Conservation (phyloP, 345 rosid genomes). For the Abelmoschus esculentus region DNA sequence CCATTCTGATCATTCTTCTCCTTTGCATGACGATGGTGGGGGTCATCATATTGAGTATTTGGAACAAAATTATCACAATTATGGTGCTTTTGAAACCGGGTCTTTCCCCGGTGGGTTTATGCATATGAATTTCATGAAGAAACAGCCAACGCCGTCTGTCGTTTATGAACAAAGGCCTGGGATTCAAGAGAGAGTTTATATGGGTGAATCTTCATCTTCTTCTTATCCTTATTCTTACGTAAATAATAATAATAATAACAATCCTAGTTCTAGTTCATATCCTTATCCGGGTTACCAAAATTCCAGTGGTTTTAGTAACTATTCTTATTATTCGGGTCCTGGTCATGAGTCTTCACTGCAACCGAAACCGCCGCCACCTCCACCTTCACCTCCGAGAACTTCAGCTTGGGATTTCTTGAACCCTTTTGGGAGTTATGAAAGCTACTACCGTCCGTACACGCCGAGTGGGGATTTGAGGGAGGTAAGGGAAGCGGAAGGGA, state of each 20-base stretch:
- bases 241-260: slow-evolving; percentile 2
- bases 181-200: slow-evolving; percentile 40
- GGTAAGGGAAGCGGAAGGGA: slow-evolving; percentile 78
- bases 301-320: slow-evolving; percentile 19
- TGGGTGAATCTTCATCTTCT: slow-evolving; percentile 57
- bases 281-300: slow-evolving; percentile 32
- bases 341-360: slow-evolving; percentile 29
- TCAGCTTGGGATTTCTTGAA: slow-evolving; percentile 81
- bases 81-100: slow-evolving; percentile 1
- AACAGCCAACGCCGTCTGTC: slow-evolving; percentile 46
- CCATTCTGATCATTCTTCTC: slow-evolving; percentile 47
- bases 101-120: slow-evolving; percentile 36
- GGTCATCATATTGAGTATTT: slow-evolving; percentile 19
- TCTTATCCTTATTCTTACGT: slow-evolving; percentile 25
- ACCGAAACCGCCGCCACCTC: slow-evolving; percentile 63
- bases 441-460: slow-evolving; percentile 34
- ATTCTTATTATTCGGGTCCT: slow-evolving; percentile 24
- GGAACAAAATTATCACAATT: slow-evolving; percentile 21
- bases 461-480: slow-evolving; percentile 57
- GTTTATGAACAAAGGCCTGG: slow-evolving; percentile 59
- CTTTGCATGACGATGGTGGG: slow-evolving; percentile 31
- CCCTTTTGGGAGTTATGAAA: slow-evolving; percentile 47
- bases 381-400: slow-evolving; percentile 65
- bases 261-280: slow-evolving; percentile 16
- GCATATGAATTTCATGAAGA: slow-evolving; percentile 81